Evolutionary conservation across 257 asterid genomes (phyloP), one percentile per base, ranked within the genome.

Genomic region (Jaltomata sinuosa): DNA sequence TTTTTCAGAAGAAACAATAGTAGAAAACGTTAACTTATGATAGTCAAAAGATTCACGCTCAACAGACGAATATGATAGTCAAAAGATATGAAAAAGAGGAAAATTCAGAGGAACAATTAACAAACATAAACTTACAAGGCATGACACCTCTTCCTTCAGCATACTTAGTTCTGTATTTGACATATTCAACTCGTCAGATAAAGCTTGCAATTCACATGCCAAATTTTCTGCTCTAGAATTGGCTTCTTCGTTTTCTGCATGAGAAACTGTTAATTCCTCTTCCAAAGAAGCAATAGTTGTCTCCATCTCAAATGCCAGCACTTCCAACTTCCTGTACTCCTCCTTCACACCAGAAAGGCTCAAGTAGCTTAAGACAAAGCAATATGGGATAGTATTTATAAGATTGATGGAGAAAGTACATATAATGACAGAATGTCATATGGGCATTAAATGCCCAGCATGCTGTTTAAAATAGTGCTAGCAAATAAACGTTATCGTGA

Each of bases 261-360:
- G 85, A 42, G 93, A 89, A 53, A 77, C 77, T 79, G 89, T 84
- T 84, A 96, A 85, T 87, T 92, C 94, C 67, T 96, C 97, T 85
- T 93, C 97, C 86, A 96, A 82, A 76, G 97, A 91, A 83, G 91
- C 97, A 82, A 94, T 94, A 87, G 93, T 87, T 50, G 93, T 81
- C 87, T 96, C 99, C 98, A 94, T 94, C 90, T 95, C 97, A 90
- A 89, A 94, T 71, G 98, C 97, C 80, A 96, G 97, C 83, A 92
- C 96, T 91, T 96, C 98, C 89, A 94, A 91, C 84, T 84, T 93
- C 92, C 90, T 91, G 93, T 91, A 92, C 49, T 94, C 98, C 80
- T 92, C 95, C 98, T 96, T 84, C 85, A 88, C 53, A 74, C 47
- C 81, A 84, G 47, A 80, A 84, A 59, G 47, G 25, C 36, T 31